These are phyloP conservation scores for Acanthamoeba rhysodes DNA, from an alignment of 208 protist genomes.

Conservation along the genomic window DNA sequence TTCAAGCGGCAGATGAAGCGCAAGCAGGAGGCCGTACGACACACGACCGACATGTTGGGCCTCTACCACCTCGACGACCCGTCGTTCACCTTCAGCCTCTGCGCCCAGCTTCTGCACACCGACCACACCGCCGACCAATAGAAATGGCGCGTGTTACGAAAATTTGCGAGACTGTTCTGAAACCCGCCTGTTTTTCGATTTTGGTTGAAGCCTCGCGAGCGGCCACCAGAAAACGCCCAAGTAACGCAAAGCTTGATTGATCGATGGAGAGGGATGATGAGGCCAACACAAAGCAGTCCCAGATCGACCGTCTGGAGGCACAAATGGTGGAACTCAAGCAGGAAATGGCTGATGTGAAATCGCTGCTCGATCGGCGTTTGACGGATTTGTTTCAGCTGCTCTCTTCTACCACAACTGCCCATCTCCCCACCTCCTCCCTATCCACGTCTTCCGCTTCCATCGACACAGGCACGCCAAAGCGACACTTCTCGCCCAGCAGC, in stretches of 20 bases:
- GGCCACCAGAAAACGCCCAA: no score
- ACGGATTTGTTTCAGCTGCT: slow-evolving; percentile 20
- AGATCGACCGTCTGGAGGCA: background rate
- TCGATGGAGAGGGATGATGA: background rate
- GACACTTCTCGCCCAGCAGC: background rate
- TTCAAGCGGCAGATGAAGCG: slow-evolving; percentile 36
- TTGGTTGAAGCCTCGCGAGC: no score
- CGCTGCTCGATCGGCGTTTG: slow-evolving; percentile 3
- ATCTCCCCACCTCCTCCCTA: background rate
- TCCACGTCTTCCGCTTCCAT: background rate
- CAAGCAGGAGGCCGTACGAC: background rate
- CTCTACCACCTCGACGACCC: slow-evolving; percentile 50
- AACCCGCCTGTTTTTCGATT: no score
- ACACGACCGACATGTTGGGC: slow-evolving; percentile 39
- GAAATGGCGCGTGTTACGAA: background rate
- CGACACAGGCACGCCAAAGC: background rate
- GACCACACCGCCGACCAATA: background rate
- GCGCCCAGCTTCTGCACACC: slow-evolving; percentile 11
- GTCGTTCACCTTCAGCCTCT: background rate
- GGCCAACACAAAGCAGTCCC: background rate
- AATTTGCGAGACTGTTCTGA: no score
- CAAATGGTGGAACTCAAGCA: slow-evolving; percentile 24
- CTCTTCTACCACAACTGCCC: background rate
- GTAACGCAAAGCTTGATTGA: background rate
- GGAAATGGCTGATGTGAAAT: background rate